These are phyloP conservation scores for Amphibolis antarctica DNA, from an alignment of 106 monocot species.

Conservation along the genomic window DNA sequence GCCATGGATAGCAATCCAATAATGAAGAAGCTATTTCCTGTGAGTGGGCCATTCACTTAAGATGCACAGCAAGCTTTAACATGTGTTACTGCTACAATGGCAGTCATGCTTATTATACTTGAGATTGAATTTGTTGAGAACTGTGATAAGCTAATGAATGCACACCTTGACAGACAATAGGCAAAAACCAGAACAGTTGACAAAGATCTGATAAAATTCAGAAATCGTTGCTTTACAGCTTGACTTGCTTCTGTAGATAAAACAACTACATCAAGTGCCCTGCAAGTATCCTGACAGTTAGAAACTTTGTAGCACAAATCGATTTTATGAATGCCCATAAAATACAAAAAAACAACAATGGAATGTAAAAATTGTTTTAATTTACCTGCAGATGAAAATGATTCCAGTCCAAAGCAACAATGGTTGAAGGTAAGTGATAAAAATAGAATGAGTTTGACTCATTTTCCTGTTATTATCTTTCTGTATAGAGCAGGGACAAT, in stretches of 20 bases:
- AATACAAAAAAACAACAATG: not conserved
- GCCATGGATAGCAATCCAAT: too few relatives aligned
- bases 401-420: slow-evolving; percentile 78
- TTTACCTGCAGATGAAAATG: slow-evolving; percentile 62
- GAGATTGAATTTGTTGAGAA: too few relatives aligned
- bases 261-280: slow-evolving; percentile 53
- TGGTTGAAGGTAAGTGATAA: slow-evolving; percentile 73
- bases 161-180: slow-evolving; percentile 76
- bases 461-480: slow-evolving; percentile 80
- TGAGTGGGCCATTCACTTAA: too few relatives aligned
- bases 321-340: not conserved
- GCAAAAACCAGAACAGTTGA: slow-evolving; percentile 81
- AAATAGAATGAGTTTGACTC: slow-evolving; percentile 67
- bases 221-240: slow-evolving; percentile 69
- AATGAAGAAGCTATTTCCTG: too few relatives aligned
- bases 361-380: not conserved
- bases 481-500: slow-evolving; percentile 10
- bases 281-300: slow-evolving; percentile 18
- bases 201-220: slow-evolving; percentile 77
- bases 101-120: too few relatives aligned
- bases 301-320: not conserved
- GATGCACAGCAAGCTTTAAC: too few relatives aligned
- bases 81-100: too few relatives aligned
- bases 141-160: not conserved
- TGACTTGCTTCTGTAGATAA: slow-evolving; percentile 76